Base-by-base conservation (phyloP, 768 basidiomycete species). In the Cystobasidium onofrii region DNA sequence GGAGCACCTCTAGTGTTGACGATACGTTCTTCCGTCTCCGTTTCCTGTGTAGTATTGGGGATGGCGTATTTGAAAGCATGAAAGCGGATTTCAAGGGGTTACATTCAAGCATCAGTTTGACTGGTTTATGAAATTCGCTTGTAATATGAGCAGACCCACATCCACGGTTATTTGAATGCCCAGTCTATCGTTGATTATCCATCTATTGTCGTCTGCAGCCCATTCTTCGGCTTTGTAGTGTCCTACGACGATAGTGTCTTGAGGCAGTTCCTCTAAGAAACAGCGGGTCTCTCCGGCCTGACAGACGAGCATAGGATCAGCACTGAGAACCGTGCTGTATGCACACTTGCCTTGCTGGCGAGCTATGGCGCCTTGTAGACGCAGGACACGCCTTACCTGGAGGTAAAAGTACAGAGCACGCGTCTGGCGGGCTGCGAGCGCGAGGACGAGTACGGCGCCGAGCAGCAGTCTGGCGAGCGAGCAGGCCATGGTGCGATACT, bases 241-340 rank as follows among this genome's bases (percentile, higher is more conserved):
- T 1, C 94, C 95, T 95, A 77, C 91, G 43, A 95, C 91, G 33
- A 93, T 88, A n/a, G 93, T 97, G 81, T 95, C 90, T 1, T 88
- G 87, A 15, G 96, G 95, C 23, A 98, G 84, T 81, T 99, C 96
- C 80, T 98, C 96, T 73, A 98, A 86, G 83, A 98, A 98, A 81
- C 96, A 99, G 61, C 90, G 86, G 79, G 89, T 88, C 81, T 96
- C 91, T 79, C 91, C 90, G 20, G 92, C 88, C 69, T 71, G 54
- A 13, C 15, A 23, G 44, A 6, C 15, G 39, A 39, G 39, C 39
- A 39, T 39, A 39, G 6, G 6, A 39, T 39, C 39, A 39, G 39
- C 39, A 39, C 15, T 15, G 6, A 39, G 15, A 6, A 15, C 15
- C 6, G 39, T 6, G 7, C 15, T 39, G 39, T 15, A 15, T 15